Conservation (phyloP, 257 asterid species). For the Thymus quinquecostatus region DNA sequence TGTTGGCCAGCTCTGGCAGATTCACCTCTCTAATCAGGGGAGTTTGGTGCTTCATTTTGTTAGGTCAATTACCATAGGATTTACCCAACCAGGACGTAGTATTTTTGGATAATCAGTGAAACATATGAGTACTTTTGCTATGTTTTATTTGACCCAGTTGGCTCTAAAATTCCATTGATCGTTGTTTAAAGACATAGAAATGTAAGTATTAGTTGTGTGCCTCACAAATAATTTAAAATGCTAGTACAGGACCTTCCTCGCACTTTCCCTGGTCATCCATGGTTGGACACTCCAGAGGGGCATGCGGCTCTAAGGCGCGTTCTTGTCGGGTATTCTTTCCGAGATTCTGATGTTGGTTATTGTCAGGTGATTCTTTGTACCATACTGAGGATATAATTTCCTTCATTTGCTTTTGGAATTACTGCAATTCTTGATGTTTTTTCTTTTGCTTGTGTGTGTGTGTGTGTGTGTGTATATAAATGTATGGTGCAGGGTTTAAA, state of each 20-base stretch:
- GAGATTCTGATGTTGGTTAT: conserved; percentile 98
- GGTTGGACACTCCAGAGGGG: conserved; percentile 93
- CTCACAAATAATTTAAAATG: conserved; percentile 13
- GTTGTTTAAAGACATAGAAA: background rate
- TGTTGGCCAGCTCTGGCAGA: background rate
- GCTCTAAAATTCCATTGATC: background rate
- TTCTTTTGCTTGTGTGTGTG: background rate
- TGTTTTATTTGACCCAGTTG: background rate
- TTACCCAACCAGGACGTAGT: background rate
- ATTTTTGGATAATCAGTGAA: background rate
- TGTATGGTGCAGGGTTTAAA: conserved; percentile 74
- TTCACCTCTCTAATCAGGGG: background rate
- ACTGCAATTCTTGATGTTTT: conserved; percentile 8
- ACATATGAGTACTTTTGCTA: background rate
- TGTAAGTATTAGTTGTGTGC: conserved; percentile 8
- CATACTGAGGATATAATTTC: background rate
- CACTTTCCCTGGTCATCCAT: conserved; percentile 97
- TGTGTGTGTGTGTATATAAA: conserved; percentile 8
- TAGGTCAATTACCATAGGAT: background rate
- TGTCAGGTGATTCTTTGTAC: conserved; percentile 72
- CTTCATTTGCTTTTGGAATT: background rate
- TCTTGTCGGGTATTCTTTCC: conserved; percentile 94
- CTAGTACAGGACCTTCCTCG: conserved; percentile 90
- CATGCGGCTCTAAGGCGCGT: conserved; percentile 96
- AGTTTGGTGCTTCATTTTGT: too few relatives aligned